phyloP scores from a whole-genome alignment of 2,329 filamentous ascomycete genomes.

The Talaromyces sp. region DNA sequence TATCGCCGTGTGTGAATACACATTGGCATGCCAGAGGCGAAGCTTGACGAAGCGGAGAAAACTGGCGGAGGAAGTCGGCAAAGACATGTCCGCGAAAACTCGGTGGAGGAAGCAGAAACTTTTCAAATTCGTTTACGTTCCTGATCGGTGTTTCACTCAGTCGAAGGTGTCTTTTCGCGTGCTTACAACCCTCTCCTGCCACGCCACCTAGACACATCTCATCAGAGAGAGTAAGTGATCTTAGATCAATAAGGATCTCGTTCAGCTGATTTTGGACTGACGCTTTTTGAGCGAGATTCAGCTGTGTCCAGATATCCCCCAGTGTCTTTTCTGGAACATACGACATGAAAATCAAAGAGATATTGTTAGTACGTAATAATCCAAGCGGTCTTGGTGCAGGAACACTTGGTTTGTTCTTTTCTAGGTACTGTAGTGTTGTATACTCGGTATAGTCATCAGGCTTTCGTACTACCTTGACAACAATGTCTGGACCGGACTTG shows the following conservation, averaged over 20 bases:
- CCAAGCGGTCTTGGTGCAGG: conserved; percentile 18
- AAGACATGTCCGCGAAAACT: background rate
- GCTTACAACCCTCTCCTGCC: background rate
- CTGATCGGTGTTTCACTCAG: background rate
- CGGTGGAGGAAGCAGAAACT: background rate
- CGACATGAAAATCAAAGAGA: conserved; percentile 21
- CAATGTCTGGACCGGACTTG: conserved; percentile 14
- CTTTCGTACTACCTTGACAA: conserved; percentile 19
- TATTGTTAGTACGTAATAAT: conserved; percentile 14
- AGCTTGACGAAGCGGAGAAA: background rate
- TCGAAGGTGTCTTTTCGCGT: background rate
- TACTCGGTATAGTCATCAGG: conserved; percentile 22
- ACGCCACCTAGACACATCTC: background rate
- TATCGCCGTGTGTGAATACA: background rate
- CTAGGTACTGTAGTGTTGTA: conserved; percentile 22
- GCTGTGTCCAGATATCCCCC: conserved; percentile 14
- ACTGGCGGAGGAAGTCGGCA: background rate
- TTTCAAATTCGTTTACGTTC: background rate
- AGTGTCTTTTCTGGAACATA: conserved; percentile 13
- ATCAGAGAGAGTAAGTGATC: background rate
- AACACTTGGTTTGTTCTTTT: conserved; percentile 16
- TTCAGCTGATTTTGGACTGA: background rate
- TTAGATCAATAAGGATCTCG: background rate
- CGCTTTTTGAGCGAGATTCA: background rate
- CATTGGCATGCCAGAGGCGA: background rate